A percentile compares a stretch with the other conserved stretches of the same genome.
Evolutionary conservation across 768 basidiomycete genomes (phyloP).

Genomic region (Auricularia heimuer): DNA sequence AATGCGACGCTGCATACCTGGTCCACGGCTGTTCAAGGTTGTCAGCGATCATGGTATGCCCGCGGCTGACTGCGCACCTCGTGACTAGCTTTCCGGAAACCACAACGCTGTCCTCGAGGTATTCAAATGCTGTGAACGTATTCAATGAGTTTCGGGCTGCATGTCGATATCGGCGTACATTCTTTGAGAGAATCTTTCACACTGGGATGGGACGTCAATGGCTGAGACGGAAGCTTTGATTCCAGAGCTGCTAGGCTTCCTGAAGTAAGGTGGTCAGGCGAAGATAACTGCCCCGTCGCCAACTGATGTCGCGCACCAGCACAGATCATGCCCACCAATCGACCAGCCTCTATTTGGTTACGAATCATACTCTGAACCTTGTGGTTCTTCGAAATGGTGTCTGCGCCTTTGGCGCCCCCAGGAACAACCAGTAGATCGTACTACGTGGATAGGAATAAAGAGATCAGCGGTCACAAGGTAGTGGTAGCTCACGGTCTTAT

Average conservation of each 20-base stretch:
- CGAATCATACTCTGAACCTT: constrained; percentile 55
- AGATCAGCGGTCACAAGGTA: background rate
- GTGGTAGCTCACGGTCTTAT: background rate
- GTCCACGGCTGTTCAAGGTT: constrained; percentile 49
- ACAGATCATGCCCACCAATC: constrained; percentile 75
- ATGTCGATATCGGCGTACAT: constrained; percentile 25
- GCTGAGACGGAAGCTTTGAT: constrained; percentile 48
- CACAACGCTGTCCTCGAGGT: constrained; percentile 65
- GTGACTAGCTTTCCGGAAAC: constrained; percentile 64
- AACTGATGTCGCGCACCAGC: constrained; percentile 40
- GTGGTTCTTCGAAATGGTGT: constrained; percentile 51
- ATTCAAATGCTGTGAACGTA: constrained; percentile 48
- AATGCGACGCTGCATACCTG: constrained; percentile 32
- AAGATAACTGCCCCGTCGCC: background rate
- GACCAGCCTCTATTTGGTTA: constrained; percentile 42
- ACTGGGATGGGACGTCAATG: constrained; percentile 70
- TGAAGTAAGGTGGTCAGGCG: constrained; percentile 17
- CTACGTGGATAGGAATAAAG: constrained; percentile 10
- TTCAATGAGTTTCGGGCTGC: no score
- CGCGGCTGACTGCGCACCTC: constrained; percentile 36
- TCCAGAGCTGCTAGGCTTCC: constrained; percentile 63
- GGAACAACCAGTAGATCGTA: constrained; percentile 68
- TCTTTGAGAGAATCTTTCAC: constrained; percentile 50
- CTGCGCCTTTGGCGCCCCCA: constrained; percentile 70
- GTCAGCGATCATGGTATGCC: background rate